These are phyloP conservation scores for Boletellus sp. DNA, from an alignment of 1,284 basidiomycete species.

Conservation along the genomic window DNA sequence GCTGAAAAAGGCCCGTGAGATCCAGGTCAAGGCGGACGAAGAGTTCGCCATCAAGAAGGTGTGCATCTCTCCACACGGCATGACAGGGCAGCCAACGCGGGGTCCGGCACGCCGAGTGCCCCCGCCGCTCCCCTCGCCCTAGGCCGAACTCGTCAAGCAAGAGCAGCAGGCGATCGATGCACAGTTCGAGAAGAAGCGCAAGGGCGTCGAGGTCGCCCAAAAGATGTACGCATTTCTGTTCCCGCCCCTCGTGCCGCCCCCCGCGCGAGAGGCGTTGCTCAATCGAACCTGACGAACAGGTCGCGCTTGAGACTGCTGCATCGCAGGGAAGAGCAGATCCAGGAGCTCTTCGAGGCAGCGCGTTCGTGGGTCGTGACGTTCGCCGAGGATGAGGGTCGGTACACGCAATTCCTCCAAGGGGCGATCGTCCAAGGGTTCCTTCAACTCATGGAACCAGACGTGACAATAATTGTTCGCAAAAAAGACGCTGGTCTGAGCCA, in stretches of 20 bases:
- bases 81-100: too few relatives aligned
- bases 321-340: conserved; percentile 88
- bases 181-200: conserved; percentile 90
- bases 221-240: conserved; percentile 72
- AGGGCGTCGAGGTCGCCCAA: conserved; percentile 87
- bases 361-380: conserved; percentile 63
- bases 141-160: conserved; percentile 95
- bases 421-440: conserved; percentile 78
- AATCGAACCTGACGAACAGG: conserved; percentile 95
- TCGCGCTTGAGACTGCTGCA: conserved; percentile 90
- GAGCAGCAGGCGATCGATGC: conserved; percentile 91
- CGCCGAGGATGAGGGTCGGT: conserved; percentile 67
- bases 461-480: conserved; percentile 59
- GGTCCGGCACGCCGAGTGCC: too few relatives aligned
- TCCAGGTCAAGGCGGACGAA: conserved; percentile 93
- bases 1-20: conserved; percentile 93
- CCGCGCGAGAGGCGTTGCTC: conserved; percentile 41
- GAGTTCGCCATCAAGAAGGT: conserved; percentile 98
- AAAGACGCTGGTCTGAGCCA: conserved; percentile 57
- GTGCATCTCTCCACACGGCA: not conserved
- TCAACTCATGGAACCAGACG: conserved; percentile 67
- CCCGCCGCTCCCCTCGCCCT: conserved; percentile 1
- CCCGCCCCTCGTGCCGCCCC: not conserved
- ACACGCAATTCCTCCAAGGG: conserved; percentile 75
- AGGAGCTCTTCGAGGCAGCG: conserved; percentile 82